Evolutionary conservation across 176 grass and related monocot genomes (phyloP).

Genomic region (Themeda triandra): DNA sequence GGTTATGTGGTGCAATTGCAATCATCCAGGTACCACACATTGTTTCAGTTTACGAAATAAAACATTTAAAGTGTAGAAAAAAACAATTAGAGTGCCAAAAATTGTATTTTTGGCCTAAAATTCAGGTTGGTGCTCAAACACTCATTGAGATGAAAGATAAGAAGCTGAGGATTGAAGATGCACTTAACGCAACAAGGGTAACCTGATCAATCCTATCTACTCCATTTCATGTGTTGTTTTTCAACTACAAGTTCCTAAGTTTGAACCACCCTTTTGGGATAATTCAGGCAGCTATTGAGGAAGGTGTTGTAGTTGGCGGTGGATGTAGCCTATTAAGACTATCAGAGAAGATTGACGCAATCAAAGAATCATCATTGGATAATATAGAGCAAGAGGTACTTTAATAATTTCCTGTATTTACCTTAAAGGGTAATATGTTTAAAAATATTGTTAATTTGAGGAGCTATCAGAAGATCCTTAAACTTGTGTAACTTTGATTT

Average conservation of each 20-base stretch:
- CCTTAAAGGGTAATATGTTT: neutral
- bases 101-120: conserved; percentile 31
- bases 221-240: neutral
- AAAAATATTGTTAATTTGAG: neutral
- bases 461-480: neutral
- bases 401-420: neutral
- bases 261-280: neutral
- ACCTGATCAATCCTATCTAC: neutral
- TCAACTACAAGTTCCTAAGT: conserved; percentile 17
- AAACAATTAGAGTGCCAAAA: conserved; percentile 6
- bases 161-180: conserved; percentile 92
- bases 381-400: conserved; percentile 85
- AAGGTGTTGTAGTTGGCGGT: conserved; percentile 95
- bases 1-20: conserved; percentile 78
- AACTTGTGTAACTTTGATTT: neutral
- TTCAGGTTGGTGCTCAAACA: conserved; percentile 90
- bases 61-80: neutral
- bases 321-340: conserved; percentile 91
- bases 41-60: neutral
- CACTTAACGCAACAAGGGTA: conserved; percentile 94
- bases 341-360: conserved; percentile 65
- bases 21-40: conserved; percentile 68
- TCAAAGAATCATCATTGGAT: conserved; percentile 77
- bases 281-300: conserved; percentile 90
- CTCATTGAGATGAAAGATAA: conserved; percentile 96